Base-by-base conservation (phyloP, 1,284 basidiomycete species). In the Cerioporus squamosus region DNA sequence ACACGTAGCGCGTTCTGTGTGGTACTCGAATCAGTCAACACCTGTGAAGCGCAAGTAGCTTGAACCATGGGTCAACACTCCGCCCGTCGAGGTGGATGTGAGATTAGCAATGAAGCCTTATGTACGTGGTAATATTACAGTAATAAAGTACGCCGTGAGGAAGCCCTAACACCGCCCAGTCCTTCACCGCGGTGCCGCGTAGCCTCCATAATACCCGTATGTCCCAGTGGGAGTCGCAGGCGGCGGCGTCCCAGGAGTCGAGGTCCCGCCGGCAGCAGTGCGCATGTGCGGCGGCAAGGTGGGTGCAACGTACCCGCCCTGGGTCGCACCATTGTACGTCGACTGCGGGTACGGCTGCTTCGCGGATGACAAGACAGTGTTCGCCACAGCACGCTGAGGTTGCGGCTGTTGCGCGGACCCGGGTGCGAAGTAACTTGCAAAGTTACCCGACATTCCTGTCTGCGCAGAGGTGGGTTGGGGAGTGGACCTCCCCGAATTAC, bases 311-410 rank as follows among this genome's bases (percentile, higher is more conserved):
- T 72, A 73, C 2, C 69, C 70, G 5, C 63, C 33, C 5, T 66
- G 8, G 17, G 61, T 46, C 9, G 68, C 42, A 55, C 68, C 64
- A 18, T 66, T 64, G 62, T 71, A 71, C 1, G 68, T 55, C 2
- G 66, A 42, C 14, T 69, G 68, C 38, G 70, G 73, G 17, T 68
- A 55, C 60, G 74, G 76, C 15, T 55, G 53, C 36, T 68, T 62
- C 14, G 55, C 61, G 26, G 68, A 56, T 1, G 64, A 53, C 23
- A 74, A 56, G 2, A 82, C 79, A 0, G 81, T 82, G 44, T 81
- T 81, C 2, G 81, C 80, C 2, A 81, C 80, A 1, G 78, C 79
- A 3, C 80, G 79, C 59, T 78, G 79, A 10, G 75, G 71, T 22
- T 72, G 66, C 10, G 69, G 53, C 55, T 76, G 77, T 44, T 65